Base-by-base conservation (phyloP, 495 filamentous ascomycete genomes). In the Tuber umbilicatum region DNA sequence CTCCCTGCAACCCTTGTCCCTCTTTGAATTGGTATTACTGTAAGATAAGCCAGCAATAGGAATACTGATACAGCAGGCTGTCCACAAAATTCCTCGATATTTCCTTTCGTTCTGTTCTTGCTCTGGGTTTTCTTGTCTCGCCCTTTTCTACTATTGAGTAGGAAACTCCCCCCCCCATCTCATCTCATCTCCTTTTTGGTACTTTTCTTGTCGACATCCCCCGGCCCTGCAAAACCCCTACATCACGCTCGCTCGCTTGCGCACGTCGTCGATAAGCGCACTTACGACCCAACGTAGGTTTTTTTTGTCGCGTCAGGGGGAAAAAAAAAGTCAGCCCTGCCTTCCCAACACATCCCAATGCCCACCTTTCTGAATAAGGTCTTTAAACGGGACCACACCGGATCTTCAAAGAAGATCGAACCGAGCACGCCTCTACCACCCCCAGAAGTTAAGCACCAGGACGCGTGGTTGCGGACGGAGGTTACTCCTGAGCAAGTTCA, bases 401-500 rank as follows among this genome's bases (percentile, higher is more conserved):
- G 69, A 27, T 68, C 47, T 70, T 42, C 60, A 67, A 76, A 70
- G 72, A 79, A 73, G 73, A 67, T 77, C 60, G 74, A 75, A 39
- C 70, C 73, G 41, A 72, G 74, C 69, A 50, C 72, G 43, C 68
- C 73, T 40, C 73, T 84, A 41, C 87, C 87, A 50, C 92, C 92
- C 73, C 87, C 87, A 81, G 97, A 94, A 75, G 76, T 64, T 42
- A 81, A 79, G 71, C 74, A 75, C 91, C 91, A 92, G 69, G 93
- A 98, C 83, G 91, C 94, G 79, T 99, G 93, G 91, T 87, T 89
- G 74, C 89, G 94, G 79, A 94, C 90, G 74, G 89, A 92, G 70
- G 90, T 99, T 74, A 90, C 92, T 68, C 92, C 94, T 9, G 92
- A 94, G 76, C 96, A 99, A 84, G 90, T 99, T 42, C 91, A 94